Conservation (phyloP, 2,329 filamentous ascomycete species). For the Helotiales sp. region DNA sequence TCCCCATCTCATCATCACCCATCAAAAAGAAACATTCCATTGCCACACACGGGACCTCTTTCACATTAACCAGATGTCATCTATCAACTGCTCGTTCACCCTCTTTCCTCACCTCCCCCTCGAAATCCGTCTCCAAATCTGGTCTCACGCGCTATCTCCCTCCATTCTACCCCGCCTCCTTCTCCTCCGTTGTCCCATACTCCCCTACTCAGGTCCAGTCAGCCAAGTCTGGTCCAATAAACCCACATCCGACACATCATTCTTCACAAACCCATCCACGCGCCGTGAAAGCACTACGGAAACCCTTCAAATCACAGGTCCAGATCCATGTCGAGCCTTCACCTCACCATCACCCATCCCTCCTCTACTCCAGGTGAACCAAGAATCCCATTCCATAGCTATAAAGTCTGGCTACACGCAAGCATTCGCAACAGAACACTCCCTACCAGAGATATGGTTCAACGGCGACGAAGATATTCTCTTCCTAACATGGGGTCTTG, state of each 20-base stretch:
- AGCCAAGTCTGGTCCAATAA: neutral
- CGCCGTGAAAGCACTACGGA: neutral
- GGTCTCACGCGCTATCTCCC: neutral
- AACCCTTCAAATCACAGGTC: neutral
- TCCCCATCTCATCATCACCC: no score
- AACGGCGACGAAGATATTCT: neutral
- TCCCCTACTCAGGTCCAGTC: neutral
- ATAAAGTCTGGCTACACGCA: neutral
- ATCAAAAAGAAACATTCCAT: no score
- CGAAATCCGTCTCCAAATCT: neutral
- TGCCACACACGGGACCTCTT: no score
- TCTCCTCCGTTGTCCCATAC: neutral
- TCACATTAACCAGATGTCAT: neutral
- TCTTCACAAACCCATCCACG: neutral
- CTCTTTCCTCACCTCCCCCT: neutral
- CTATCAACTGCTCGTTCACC: neutral
- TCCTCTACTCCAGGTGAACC: neutral
- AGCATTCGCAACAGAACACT: neutral
- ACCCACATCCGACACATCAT: neutral
- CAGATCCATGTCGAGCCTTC: neutral
- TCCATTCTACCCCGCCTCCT: neutral
- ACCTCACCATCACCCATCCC: neutral
- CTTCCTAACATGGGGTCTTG: neutral
- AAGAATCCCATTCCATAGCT: neutral
- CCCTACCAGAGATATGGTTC: neutral